phyloP scores from a whole-genome alignment of 805 yeast species.

The Kregervanrija fluxuum region DNA sequence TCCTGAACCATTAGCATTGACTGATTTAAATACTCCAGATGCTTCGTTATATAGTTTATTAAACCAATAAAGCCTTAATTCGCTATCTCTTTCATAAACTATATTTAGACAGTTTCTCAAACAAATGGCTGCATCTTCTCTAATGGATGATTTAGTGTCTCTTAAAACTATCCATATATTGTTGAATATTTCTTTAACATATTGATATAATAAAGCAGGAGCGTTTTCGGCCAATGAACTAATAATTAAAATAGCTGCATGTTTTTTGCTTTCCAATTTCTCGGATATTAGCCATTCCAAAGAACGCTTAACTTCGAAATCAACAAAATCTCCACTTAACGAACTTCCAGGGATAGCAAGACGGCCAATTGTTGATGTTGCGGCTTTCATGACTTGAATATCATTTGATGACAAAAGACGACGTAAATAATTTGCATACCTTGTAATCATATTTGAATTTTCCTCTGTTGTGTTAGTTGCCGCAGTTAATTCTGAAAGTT shows the following conservation, averaged over 20 bases:
- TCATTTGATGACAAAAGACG: constrained; percentile 77
- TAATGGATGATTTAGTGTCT: constrained; percentile 65
- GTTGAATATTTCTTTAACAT: constrained; percentile 70
- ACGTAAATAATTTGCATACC: constrained; percentile 84
- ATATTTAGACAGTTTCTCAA: constrained; percentile 72
- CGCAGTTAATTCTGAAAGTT: constrained; percentile 30
- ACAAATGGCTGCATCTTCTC: constrained; percentile 80
- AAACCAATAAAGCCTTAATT: constrained; percentile 70
- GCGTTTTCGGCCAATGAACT: constrained; percentile 80
- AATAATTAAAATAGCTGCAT: constrained; percentile 82
- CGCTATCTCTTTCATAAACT: constrained; percentile 69
- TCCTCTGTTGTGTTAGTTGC: constrained; percentile 44
- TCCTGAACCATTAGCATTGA: constrained; percentile 1
- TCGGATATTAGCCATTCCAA: constrained; percentile 90
- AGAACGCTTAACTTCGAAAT: constrained; percentile 81
- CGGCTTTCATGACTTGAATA: constrained; percentile 74
- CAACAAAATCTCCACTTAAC: constrained; percentile 86
- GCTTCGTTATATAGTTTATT: constrained; percentile 41
- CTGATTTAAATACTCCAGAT: constrained; percentile 19
- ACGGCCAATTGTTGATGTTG: constrained; percentile 82
- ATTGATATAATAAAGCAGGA: constrained; percentile 74
- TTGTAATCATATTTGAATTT: constrained; percentile 77
- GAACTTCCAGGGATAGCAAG: constrained; percentile 87
- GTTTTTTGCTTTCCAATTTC: constrained; percentile 77
- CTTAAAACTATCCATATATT: constrained; percentile 84